Evolutionary conservation across 352 stramenopile genomes (phyloP), one percentile per base, ranked within the genome.

Genomic region (Phytopythium litorale): DNA sequence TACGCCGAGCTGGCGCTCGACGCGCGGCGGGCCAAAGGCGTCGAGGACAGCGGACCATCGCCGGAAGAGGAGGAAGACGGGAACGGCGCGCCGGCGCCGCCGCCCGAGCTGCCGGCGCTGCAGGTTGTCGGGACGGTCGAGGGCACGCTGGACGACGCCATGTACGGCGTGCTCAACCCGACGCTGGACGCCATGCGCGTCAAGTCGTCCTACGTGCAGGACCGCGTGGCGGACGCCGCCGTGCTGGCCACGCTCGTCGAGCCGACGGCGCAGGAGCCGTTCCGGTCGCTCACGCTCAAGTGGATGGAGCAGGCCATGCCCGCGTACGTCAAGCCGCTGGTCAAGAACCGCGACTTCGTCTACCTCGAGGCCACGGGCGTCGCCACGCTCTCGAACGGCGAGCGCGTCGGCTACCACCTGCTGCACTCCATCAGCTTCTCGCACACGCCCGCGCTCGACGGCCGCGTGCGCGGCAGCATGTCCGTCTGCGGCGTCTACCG

Each of bases 311-410:
- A 70, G 43, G 61, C 56, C 18, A 60, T 68, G 46, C 65, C 66
- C 3, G 56, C 66, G 15, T 56, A 72, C 28, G 30, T 72, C 7
- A 59, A 60, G 32, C 72, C 71, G n/a, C 40, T 78, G 0, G 72
- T 83, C 37, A 81, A 76, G 61, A 79, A 79, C 25, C 66, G 75
- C 37, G 80, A 88, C 54, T 70, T 83, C n/a, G 76, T 88, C 15
- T 81, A 79, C 60, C 59, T 87, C 50, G 76, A 89, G 49, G 63
- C 71, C 9, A 88, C 76, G 12, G 78, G 80, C 13, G 61, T 71
- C 7, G 66, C 60, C 0, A 40, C 64, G n/a, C 58, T 85, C 3
- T 43, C 37, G 0, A 80, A 62, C 3, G 75, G 78, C 18, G 76
- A 87, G 35, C 78, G 71, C 18, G 63, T 88, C 2, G 78, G 76